Percentiles rank a stretch among this genome's conserved stretches.
phyloP scores from a whole-genome alignment of 768 basidiomycete species.

The Cubamyces lactineus region DNA sequence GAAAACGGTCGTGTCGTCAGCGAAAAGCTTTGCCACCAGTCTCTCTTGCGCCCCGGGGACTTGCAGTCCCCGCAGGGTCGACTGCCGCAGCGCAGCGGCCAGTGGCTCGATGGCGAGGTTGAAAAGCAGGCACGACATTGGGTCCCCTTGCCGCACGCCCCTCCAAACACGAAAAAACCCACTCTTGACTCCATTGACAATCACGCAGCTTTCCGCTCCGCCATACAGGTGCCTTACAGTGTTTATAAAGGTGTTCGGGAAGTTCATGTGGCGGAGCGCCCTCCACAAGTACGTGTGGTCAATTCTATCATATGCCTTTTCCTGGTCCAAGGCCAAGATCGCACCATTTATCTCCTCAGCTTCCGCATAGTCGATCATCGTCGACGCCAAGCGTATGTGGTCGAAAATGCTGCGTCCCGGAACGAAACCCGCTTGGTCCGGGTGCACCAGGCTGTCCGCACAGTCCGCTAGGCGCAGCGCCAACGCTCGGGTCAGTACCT shows the following conservation, averaged over 20 bases:
- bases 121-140: no score
- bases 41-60: no score
- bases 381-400: slow-evolving; percentile 34
- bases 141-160: no score
- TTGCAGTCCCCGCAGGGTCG: no score
- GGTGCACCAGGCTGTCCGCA: slow-evolving; percentile 34
- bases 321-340: slow-evolving; percentile 24
- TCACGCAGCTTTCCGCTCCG: slow-evolving; percentile 33
- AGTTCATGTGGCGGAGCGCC: slow-evolving; percentile 5
- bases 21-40: no score
- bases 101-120: no score
- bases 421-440: slow-evolving; percentile 45
- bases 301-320: slow-evolving; percentile 28
- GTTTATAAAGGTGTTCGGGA: slow-evolving; percentile 24
- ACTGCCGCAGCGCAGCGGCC: no score
- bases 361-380: slow-evolving; percentile 22
- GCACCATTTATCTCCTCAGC: slow-evolving; percentile 15
- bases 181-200: slow-evolving; percentile 39
- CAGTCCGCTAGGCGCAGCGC: slow-evolving; percentile 22
- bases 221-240: slow-evolving; percentile 36
- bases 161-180: no score
- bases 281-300: slow-evolving; percentile 22
- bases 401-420: slow-evolving; percentile 38
- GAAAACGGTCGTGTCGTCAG: no score
- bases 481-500: slow-evolving; percentile 34